Percentiles rank a stretch among this genome's conserved stretches.
Evolutionary conservation across 139 green algal species (phyloP).

Genomic region (Yamagishiella unicocca): DNA sequence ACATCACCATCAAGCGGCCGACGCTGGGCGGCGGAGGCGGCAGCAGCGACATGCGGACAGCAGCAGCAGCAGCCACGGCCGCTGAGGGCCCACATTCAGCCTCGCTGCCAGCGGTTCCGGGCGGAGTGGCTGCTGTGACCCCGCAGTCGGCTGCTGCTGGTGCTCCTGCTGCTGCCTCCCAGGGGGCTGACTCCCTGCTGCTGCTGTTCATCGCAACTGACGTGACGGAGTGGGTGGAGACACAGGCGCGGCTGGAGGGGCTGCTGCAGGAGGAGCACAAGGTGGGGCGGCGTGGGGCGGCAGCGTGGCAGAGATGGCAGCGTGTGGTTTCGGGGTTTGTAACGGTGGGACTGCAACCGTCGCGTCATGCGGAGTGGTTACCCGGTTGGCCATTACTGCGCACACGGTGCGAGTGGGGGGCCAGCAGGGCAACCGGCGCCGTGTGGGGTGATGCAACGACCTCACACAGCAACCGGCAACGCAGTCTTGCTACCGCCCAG

Average conservation of each 20-base stretch:
- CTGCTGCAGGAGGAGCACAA: slow-evolving; percentile 41
- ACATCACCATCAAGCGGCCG: slow-evolving; percentile 14
- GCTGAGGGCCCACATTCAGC: neutral
- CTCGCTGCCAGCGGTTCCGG: neutral
- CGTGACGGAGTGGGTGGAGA: slow-evolving; percentile 16
- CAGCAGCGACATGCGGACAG: neutral
- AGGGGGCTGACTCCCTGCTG: neutral
- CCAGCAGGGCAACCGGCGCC: too few relatives aligned
- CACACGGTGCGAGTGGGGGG: too few relatives aligned
- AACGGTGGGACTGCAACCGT: too few relatives aligned
- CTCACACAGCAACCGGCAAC: too few relatives aligned
- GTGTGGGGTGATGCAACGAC: too few relatives aligned
- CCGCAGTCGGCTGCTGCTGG: neutral
- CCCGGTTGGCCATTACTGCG: too few relatives aligned
- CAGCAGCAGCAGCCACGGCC: neutral
- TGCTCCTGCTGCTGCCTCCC: neutral
- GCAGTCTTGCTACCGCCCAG: too few relatives aligned
- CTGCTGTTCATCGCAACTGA: slow-evolving; percentile 12
- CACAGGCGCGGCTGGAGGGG: slow-evolving; percentile 18
- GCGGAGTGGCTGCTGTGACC: neutral
- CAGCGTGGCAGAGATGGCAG: too few relatives aligned
- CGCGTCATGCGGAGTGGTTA: too few relatives aligned
- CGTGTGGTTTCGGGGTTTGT: too few relatives aligned
- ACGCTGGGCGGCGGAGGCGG: neutral
- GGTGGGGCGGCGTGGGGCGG: neutral